phyloP scores from a whole-genome alignment of 164 flowering plant species.

The Vitis rotundifolia region DNA sequence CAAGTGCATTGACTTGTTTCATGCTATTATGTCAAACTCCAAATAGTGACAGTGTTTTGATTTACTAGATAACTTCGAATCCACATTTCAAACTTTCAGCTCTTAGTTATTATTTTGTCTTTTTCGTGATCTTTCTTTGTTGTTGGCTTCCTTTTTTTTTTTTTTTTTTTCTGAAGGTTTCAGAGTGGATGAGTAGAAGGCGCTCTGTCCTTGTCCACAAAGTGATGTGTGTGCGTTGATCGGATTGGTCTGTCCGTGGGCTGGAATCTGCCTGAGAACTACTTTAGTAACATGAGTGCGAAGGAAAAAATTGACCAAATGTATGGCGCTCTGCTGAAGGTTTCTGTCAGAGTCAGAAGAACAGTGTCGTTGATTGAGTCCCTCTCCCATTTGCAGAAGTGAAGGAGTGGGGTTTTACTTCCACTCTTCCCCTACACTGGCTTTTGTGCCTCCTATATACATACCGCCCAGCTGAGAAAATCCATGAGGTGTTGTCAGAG shows the following conservation, averaged over 20 bases:
- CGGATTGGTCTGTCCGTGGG: constrained; percentile 44
- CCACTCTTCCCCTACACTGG: constrained; percentile 30
- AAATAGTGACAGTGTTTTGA: no score
- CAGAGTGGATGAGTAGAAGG: constrained; percentile 40
- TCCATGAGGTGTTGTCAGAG: constrained; percentile 34
- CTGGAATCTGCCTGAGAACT: constrained; percentile 46
- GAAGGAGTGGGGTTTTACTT: constrained; percentile 39
- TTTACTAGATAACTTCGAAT: no score
- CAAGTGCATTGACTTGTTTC: no score
- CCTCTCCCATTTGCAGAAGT: constrained; percentile 38
- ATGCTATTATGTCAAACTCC: no score
- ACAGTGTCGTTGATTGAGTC: constrained; percentile 39
- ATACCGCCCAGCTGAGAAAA: constrained; percentile 37
- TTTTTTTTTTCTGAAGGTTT: constrained; percentile 27
- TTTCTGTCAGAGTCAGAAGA: constrained; percentile 47
- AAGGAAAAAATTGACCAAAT: constrained; percentile 24
- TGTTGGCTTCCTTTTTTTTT: background rate
- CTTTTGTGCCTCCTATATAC: constrained; percentile 42
- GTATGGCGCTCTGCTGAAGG: constrained; percentile 48
- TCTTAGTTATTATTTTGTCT: background rate
- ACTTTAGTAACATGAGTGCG: constrained; percentile 29
- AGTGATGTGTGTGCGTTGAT: constrained; percentile 38
- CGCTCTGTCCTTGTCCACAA: constrained; percentile 12
- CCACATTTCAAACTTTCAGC: background rate
- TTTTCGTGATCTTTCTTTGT: background rate